Base-by-base conservation (phyloP, 176 grass and related monocot genomes). In the Eleusine indica region DNA sequence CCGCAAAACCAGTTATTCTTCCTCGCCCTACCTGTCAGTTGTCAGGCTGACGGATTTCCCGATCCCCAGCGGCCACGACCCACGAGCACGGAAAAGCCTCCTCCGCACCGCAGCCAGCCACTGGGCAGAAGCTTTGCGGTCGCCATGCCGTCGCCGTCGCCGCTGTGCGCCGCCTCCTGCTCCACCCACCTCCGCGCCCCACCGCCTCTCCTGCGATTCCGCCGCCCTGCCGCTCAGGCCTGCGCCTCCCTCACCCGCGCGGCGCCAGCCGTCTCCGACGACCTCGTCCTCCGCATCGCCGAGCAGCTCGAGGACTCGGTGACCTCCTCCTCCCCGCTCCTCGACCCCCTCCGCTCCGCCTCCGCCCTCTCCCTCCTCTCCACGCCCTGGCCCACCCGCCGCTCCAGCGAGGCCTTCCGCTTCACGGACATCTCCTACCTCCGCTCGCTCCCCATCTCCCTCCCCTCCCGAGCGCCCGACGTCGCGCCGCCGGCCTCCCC, bases 401-500 rank as follows among this genome's bases (percentile, higher is more conserved):
- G 79, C 80, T 86, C 88, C 76, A 60, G 72, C 86, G 92, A 88
- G 14, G 86, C 92, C 83, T 94, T 91, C 86, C 88, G 92, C 64
- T 94, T 94, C 83, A 94, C 86, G 9, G 86, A 94, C 75, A 70
- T 88, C 71, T 90, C 88, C 60, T 88, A 88, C 75, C 86, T 94
- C 86, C 86, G 80, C 42, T 86, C 86, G 37, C 47, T 83, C 58
- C 86, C 89, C 76, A 82, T 91, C 83, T 75, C 92, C 9, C 65
- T 82, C 39, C 77, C 88, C 9, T 57, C 92, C 49, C 58, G 21
- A 4, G 19, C 71, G 60, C 51, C 73, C n/a, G 21, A 29, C 86
- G 46, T 85, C 60, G 61, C 79, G 58, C 44, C 49, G 21, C 86
- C 86, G 3, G 46, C 84, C 54, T 78, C 88, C 14, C 86, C 80